phyloP scores from a whole-genome alignment of 1,284 basidiomycete genomes.

The Mycena sp. region DNA sequence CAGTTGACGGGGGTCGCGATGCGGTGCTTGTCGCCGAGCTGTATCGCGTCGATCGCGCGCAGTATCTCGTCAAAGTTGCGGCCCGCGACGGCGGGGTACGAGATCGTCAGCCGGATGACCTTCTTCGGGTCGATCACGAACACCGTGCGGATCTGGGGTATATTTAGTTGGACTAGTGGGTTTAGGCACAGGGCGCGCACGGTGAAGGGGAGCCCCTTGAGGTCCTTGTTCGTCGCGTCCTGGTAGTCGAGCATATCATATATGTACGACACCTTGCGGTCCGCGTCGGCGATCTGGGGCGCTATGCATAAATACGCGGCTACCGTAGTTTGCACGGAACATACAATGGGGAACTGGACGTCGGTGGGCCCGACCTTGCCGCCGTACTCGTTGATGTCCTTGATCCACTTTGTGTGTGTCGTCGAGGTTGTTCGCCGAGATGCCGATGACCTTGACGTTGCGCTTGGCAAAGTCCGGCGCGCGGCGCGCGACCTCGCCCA shows the following conservation, averaged over 20 bases:
- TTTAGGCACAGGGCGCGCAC: constrained; percentile 49
- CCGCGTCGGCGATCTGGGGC: constrained; percentile 87
- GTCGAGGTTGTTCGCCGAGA: constrained; percentile 91
- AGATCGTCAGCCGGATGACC: constrained; percentile 87
- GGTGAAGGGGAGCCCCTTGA: constrained; percentile 89
- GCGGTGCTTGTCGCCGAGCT: constrained; percentile 92
- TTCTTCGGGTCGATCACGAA: constrained; percentile 95
- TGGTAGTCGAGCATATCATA: constrained; percentile 98
- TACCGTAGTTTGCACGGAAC: constrained; percentile 35
- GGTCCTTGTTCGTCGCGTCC: constrained; percentile 94
- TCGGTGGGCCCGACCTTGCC: constrained; percentile 71
- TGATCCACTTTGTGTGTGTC: constrained; percentile 92
- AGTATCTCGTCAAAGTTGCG: constrained; percentile 68
- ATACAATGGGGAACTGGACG: constrained; percentile 92
- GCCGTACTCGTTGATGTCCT: constrained; percentile 91
- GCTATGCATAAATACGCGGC: not conserved
- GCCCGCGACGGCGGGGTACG: constrained; percentile 91
- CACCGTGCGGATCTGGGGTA: constrained; percentile 88
- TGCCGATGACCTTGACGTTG: constrained; percentile 93
- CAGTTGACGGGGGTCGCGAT: constrained; percentile 94
- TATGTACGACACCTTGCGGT: constrained; percentile 85
- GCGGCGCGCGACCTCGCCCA: constrained; percentile 93
- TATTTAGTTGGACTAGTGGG: constrained; percentile 19
- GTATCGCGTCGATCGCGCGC: constrained; percentile 67
- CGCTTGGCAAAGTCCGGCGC: constrained; percentile 88